These are phyloP conservation scores for Phaffia tasmanica DNA, from an alignment of 768 basidiomycete genomes.

Conservation along the genomic window DNA sequence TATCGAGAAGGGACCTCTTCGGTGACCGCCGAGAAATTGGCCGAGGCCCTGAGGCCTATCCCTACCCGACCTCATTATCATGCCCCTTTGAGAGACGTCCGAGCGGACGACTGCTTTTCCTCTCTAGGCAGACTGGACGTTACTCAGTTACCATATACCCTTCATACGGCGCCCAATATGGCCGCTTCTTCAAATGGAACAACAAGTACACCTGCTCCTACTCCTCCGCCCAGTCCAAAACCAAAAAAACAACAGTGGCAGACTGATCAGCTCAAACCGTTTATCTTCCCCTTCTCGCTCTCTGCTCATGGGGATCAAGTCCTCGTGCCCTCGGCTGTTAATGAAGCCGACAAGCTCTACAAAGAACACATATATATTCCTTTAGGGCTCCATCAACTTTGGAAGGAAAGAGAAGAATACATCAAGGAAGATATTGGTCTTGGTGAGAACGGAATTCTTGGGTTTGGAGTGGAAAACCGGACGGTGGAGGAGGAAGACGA, in stretches of 20 bases:
- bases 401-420: constrained; percentile 88
- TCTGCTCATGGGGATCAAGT: constrained; percentile 47
- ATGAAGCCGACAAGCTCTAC: constrained; percentile 87
- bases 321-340: constrained; percentile 88
- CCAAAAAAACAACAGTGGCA: constrained; percentile 98
- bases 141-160: constrained; percentile 1
- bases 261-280: constrained; percentile 86
- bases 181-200: not conserved
- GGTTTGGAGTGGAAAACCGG: constrained; percentile 28
- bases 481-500: constrained; percentile 9
- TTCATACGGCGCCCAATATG: not conserved
- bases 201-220: constrained; percentile 79
- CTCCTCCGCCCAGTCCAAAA: constrained; percentile 64
- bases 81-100: constrained; percentile 39
- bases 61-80: constrained; percentile 91
- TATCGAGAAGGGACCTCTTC: constrained; percentile 16
- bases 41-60: constrained; percentile 84
- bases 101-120: constrained; percentile 20
- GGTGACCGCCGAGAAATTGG: constrained; percentile 49
- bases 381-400: constrained; percentile 81
- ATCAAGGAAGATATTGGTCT: constrained; percentile 87
- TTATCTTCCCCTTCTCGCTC: constrained; percentile 85
- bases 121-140: constrained; percentile 5
- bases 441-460: constrained; percentile 42
- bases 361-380: constrained; percentile 81